Conservation (phyloP, 2,329 filamentous ascomycete species). For the Ophiocordyceps camponoti-saundersi region DNA sequence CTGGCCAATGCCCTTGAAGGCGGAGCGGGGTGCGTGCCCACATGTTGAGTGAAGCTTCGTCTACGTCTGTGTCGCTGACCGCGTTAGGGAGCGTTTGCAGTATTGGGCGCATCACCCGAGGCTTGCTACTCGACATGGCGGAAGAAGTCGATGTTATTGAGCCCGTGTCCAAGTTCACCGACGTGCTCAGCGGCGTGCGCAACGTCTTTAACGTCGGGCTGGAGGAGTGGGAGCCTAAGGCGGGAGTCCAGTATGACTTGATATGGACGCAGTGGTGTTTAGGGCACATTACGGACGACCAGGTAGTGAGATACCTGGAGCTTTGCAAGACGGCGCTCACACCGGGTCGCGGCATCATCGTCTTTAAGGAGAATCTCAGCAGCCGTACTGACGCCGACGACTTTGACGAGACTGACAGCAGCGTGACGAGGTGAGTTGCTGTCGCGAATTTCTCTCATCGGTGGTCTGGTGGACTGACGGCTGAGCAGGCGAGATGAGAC, state of each 20-base stretch:
- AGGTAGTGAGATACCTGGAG: constrained; percentile 50
- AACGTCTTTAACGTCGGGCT: constrained; percentile 56
- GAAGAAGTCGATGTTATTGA: constrained; percentile 67
- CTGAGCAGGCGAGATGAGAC: constrained; percentile 48
- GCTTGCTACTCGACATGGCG: constrained; percentile 56
- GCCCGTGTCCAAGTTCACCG: constrained; percentile 68
- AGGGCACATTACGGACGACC: constrained; percentile 59
- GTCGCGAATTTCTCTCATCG: not conserved
- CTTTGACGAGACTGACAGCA: constrained; percentile 61
- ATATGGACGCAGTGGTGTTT: constrained; percentile 90
- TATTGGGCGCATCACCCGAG: constrained; percentile 69
- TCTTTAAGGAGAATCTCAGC: constrained; percentile 51
- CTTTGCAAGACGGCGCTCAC: constrained; percentile 32
- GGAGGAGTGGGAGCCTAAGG: constrained; percentile 45
- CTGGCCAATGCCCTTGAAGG: constrained; percentile 17
- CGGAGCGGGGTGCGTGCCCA: constrained; percentile 19
- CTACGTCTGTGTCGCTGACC: not conserved
- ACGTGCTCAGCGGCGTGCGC: constrained; percentile 39
- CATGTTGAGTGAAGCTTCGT: not conserved
- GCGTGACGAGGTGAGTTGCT: constrained; percentile 47
- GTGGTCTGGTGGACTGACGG: not conserved
- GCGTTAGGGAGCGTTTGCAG: constrained; percentile 18
- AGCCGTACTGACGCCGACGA: constrained; percentile 38
- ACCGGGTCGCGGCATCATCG: constrained; percentile 14
- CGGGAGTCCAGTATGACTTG: constrained; percentile 47